Conservation (phyloP, 2,329 filamentous ascomycete species). For the Penicillium paneum region DNA sequence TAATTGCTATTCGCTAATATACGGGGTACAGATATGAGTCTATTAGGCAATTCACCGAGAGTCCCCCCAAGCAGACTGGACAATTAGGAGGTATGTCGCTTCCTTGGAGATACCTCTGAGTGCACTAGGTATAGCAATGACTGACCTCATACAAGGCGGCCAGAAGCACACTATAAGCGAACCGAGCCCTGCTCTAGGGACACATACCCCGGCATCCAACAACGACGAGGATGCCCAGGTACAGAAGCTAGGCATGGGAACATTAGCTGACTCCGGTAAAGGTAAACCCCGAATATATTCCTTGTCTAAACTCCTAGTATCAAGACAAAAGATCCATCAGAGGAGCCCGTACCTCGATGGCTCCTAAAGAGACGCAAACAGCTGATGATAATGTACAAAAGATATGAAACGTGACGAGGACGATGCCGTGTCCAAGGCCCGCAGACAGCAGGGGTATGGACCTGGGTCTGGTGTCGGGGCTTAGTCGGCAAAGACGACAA, state of each 20-base stretch:
- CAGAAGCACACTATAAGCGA: constrained; percentile 35
- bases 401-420: constrained; percentile 36
- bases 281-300: constrained; percentile 26
- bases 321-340: constrained; percentile 18
- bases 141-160: constrained; percentile 19
- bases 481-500: constrained; percentile 28
- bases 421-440: constrained; percentile 40
- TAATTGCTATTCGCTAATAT: not conserved
- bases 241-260: constrained; percentile 55
- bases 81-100: constrained; percentile 52
- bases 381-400: constrained; percentile 45
- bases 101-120: not conserved
- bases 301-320: constrained; percentile 31
- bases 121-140: not conserved
- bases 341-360: constrained; percentile 1
- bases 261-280: constrained; percentile 43
- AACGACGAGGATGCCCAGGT: constrained; percentile 53
- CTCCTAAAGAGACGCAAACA: constrained; percentile 23
- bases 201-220: constrained; percentile 44
- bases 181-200: constrained; percentile 33
- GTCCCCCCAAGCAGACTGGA: constrained; percentile 54
- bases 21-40: constrained; percentile 54
- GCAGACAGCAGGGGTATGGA: constrained; percentile 55
- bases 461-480: constrained; percentile 55
- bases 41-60: constrained; percentile 49